A percentile compares a stretch with the other conserved stretches of the same genome.
Evolutionary conservation across 2,329 filamentous ascomycete species (phyloP).

Genomic region (Diaporthe sp.): DNA sequence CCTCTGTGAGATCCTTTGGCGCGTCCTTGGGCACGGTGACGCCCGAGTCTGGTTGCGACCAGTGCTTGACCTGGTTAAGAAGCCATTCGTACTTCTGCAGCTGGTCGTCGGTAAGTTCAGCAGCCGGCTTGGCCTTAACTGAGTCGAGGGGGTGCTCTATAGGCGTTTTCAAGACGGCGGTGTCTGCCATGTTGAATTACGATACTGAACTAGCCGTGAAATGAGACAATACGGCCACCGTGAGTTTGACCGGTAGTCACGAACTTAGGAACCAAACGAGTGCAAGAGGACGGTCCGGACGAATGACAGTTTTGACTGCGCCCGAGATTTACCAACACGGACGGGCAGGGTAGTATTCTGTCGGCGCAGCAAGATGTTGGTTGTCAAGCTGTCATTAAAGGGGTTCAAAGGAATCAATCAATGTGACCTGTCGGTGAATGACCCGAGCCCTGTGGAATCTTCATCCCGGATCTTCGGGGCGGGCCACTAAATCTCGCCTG

Average conservation of each 20-base stretch:
- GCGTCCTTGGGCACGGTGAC: slow-evolving; percentile 63
- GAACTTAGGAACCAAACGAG: neutral
- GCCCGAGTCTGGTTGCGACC: slow-evolving; percentile 54
- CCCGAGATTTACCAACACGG: neutral
- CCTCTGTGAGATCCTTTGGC: slow-evolving; percentile 75
- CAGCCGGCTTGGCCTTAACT: slow-evolving; percentile 67
- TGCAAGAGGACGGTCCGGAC: neutral
- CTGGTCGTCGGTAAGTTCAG: slow-evolving; percentile 80
- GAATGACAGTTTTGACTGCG: neutral
- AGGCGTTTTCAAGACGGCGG: slow-evolving; percentile 61
- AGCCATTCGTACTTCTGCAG: slow-evolving; percentile 84
- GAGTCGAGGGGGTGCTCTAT: slow-evolving; percentile 68
- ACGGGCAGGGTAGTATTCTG: neutral
- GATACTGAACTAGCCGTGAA: neutral
- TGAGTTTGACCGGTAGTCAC: neutral
- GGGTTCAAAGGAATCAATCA: slow-evolving; percentile 14
- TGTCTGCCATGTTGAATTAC: slow-evolving; percentile 6
- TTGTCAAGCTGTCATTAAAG: slow-evolving; percentile 12
- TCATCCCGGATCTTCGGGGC: slow-evolving; percentile 27
- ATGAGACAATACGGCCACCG: neutral
- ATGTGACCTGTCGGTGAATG: slow-evolving; percentile 22
- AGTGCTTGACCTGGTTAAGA: slow-evolving; percentile 76
- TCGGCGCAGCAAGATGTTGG: neutral
- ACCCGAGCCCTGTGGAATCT: slow-evolving; percentile 15
- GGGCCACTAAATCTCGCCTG: slow-evolving; percentile 31